Base-by-base conservation (phyloP, 306 rosid species). In the Hylodesmum podocarpum region DNA sequence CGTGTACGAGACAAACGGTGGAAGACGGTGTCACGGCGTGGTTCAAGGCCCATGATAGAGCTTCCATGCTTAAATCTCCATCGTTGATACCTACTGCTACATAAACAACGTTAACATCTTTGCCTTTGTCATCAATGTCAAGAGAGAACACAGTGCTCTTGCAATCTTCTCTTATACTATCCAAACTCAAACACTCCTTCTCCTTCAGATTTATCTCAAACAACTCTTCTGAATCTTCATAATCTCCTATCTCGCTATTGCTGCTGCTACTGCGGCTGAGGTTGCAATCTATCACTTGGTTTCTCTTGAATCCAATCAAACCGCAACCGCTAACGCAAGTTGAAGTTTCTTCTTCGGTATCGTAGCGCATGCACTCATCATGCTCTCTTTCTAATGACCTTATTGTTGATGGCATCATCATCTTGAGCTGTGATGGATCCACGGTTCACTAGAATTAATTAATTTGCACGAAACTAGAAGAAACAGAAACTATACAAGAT, bases 11-110 rank as follows among this genome's bases (percentile, higher is more conserved):
- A 70, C 62, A 76, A 3, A 93, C 66, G 8, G 66, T 59, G 34
- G 84, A 54, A 13, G 83, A 66, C 9, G 92, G 74, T 3, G 72
- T 78, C 3, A 81, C 85, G n/a, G 78, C 73, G 29, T 89, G 77
- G 14, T 83, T 80, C 70, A 93, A 47, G 66, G 95, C 46, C 97
- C 97, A 91, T 6, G 72, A 66, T 55, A 91, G 81, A 15, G 93
- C 94, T 53, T 86, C 83, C 89, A 86, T 78, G 85, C 94, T 86
- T 10, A 94, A 88, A 37, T 72, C 68, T 70, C 78, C 75, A 41
- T 78, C 61, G 5, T 74, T 3, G 0, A 33, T 6, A 33, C 28
- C 87, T 1, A 93, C 90, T 5, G 82, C 94, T 40, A 93, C 96
- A 67, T 90, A 86, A 40, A 92, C 89, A 83, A 75, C 41, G 44